These are phyloP conservation scores for Ophiocordyceps unilateralis DNA, from an alignment of 2,329 filamentous ascomycete species.

Conservation along the genomic window DNA sequence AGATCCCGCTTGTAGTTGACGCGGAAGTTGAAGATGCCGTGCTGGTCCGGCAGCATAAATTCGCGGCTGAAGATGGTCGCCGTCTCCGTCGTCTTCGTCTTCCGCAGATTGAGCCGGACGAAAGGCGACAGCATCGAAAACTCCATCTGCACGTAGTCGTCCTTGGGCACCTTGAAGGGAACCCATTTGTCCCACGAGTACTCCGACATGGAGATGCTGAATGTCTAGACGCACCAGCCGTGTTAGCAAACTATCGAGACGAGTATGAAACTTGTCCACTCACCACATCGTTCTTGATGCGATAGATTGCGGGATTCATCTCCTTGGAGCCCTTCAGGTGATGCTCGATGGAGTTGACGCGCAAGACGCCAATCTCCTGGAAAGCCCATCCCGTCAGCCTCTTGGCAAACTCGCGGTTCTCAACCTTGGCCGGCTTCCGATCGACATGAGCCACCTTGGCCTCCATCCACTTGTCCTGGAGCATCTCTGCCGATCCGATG, in stretches of 20 bases:
- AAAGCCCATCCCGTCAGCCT: constrained; percentile 89
- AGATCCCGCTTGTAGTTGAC: constrained; percentile 96
- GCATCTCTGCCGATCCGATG: constrained; percentile 69
- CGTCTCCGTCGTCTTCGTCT: constrained; percentile 39
- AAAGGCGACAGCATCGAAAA: constrained; percentile 98
- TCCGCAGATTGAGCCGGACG: constrained; percentile 63
- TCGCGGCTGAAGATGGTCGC: constrained; percentile 55
- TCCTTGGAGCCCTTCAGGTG: constrained; percentile 38
- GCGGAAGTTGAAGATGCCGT: constrained; percentile 97
- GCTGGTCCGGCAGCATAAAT: constrained; percentile 84
- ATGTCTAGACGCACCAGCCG: constrained; percentile 42
- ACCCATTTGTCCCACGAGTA: constrained; percentile 58
- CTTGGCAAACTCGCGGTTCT: constrained; percentile 73
- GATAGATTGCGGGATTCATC: constrained; percentile 75
- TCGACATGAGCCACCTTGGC: constrained; percentile 51
- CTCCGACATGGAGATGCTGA: constrained; percentile 78
- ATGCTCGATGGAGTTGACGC: constrained; percentile 71
- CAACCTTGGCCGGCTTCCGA: constrained; percentile 39
- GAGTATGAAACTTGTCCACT: constrained; percentile 21
- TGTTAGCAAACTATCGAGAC: constrained; percentile 4
- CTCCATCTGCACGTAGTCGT: constrained; percentile 76
- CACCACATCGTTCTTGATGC: constrained; percentile 94
- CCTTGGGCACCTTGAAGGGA: constrained; percentile 52
- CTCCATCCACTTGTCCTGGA: constrained; percentile 80
- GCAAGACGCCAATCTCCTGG: constrained; percentile 79